Base-by-base conservation (phyloP, 257 asterid species). In the Craterostigma plantagineum region DNA sequence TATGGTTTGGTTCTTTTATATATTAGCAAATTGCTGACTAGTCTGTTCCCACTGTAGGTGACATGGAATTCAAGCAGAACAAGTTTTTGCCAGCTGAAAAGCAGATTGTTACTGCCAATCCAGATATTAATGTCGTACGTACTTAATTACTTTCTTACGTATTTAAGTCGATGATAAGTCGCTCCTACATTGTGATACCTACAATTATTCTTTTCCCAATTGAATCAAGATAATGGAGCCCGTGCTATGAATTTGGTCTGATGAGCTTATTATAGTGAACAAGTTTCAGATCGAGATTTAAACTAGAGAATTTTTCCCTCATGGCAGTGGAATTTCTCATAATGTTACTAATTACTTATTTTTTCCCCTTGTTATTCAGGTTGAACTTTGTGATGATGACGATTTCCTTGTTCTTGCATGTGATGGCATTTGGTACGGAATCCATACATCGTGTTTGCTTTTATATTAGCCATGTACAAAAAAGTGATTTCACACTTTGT, bases 21-120 rank as follows among this genome's bases (percentile, higher is more conserved):
- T 9, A 36, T 36, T 36, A 36, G 14, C 11, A 10, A 36, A 14
- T 14, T 8, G 14, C 15, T 16, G 45, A 14, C 16, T 41, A n/a
- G 16, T 41, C 16, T 41, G 45, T 14, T 8, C 16, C 16, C 56
- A 23, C 55, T 73, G 55, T 83, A 87, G 98, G 98, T 50, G 98
- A 87, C 63, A 72, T 76, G 98, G 98, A 87, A 67, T 87, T 87
- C 91, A 87, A 87, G 83, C 98, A 79, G 71, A 87, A 87, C 63
- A 87, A 79, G 62, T 83, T 66, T 55, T 72, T 87, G 38, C 83
- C 98, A 51, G 79, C 91, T 11, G 95, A 82, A 51, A 82, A 75
- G 60, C 98, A 87, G 75, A 60, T 77, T 49, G 81, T 87, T 33
- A 87, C 98, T 8, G 98, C 98, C 57, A 74, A 56, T 66, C 98